Evolutionary conservation across 345 rosid genomes (phyloP).

Genomic region (Hibiscus trionum): DNA sequence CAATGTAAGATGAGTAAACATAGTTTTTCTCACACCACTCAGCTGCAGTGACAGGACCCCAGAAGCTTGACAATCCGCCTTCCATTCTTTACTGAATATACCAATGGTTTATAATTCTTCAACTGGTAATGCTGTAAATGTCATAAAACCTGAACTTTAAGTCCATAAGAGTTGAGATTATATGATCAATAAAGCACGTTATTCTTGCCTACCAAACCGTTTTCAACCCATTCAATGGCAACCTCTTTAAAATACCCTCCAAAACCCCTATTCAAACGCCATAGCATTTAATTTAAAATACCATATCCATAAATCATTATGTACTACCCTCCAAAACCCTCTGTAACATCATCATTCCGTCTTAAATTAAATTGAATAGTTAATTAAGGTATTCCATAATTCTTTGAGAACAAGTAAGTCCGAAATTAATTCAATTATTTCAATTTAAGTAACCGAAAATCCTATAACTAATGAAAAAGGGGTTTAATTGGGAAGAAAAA

Average conservation of each 20-base stretch:
- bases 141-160: conserved; percentile 20
- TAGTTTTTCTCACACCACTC: conserved; percentile 86
- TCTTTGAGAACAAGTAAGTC: too few relatives aligned
- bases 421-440: too few relatives aligned
- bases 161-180: background rate
- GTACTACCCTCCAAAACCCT: background rate
- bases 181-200: background rate
- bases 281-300: background rate
- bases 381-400: too few relatives aligned
- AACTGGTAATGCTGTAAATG: conserved; percentile 10
- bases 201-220: background rate
- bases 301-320: background rate
- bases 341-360: too few relatives aligned
- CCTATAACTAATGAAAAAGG: too few relatives aligned
- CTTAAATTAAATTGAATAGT: too few relatives aligned
- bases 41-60: conserved; percentile 90
- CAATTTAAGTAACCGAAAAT: too few relatives aligned
- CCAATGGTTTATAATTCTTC: conserved; percentile 3
- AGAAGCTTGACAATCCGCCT: conserved; percentile 64
- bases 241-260: background rate
- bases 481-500: too few relatives aligned
- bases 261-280: background rate
- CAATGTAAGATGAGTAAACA: conserved; percentile 66
- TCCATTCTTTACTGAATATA: conserved; percentile 44
- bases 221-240: background rate